These are phyloP conservation scores for Claviceps purpurea DNA, from an alignment of 2,329 filamentous ascomycete species.

Conservation along the genomic window DNA sequence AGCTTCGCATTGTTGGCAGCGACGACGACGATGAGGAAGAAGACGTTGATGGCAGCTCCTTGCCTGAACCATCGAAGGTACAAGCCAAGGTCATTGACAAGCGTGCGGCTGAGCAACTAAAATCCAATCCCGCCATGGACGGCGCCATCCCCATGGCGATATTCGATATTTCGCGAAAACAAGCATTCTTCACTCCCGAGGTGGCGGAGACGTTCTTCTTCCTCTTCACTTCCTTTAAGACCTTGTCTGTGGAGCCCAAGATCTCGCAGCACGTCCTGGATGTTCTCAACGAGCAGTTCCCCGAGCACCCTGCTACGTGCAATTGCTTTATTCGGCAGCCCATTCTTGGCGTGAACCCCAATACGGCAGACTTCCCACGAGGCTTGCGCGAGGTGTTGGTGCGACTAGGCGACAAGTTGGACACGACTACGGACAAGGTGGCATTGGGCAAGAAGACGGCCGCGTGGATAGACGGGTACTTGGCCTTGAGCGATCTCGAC, in stretches of 20 bases:
- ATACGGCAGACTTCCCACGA: constrained; percentile 58
- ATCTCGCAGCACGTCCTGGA: constrained; percentile 64
- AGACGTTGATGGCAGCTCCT: constrained; percentile 26
- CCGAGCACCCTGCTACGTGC: constrained; percentile 48
- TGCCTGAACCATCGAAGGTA: constrained; percentile 31
- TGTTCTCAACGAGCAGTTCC: constrained; percentile 44
- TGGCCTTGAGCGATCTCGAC: constrained; percentile 38
- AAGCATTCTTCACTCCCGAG: constrained; percentile 53
- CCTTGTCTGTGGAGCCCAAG: constrained; percentile 48
- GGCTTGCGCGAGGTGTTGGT: constrained; percentile 54
- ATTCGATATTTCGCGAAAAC: constrained; percentile 73
- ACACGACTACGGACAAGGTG: constrained; percentile 30
- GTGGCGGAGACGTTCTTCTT: constrained; percentile 69
- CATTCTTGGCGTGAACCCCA: constrained; percentile 48
- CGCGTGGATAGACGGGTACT: constrained; percentile 40
- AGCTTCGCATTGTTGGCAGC: constrained; percentile 28
- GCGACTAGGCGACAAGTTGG: constrained; percentile 40
- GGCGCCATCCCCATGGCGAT: constrained; percentile 92
- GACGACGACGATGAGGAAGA: constrained; percentile 35
- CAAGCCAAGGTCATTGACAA: constrained; percentile 32
- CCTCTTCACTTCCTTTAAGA: constrained; percentile 58
- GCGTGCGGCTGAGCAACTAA: constrained; percentile 36
- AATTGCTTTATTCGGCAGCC: constrained; percentile 61
- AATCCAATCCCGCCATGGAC: constrained; percentile 69
- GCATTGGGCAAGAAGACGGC: constrained; percentile 34